Evolutionary conservation across 2,329 filamentous ascomycete genomes (phyloP).

Genomic region (Xylaria sp.): DNA sequence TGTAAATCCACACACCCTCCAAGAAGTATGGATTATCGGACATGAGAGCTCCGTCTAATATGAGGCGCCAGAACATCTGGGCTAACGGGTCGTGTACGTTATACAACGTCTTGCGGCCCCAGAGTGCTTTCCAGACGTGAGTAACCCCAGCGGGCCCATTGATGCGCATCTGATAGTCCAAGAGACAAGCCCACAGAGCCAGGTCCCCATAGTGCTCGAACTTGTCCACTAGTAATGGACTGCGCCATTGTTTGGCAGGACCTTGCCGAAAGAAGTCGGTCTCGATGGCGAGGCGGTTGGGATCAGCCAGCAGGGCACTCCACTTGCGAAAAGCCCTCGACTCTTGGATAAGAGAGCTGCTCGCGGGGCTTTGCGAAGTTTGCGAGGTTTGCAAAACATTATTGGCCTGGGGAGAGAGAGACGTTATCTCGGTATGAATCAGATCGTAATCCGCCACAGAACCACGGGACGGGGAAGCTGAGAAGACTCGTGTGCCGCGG

Average conservation of each 20-base stretch:
- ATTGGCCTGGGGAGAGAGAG: not conserved
- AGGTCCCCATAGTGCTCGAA: constrained; percentile 38
- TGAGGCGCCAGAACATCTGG: constrained; percentile 39
- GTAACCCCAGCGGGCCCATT: constrained; percentile 38
- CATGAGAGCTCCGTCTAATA: constrained; percentile 43
- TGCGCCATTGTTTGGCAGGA: constrained; percentile 32
- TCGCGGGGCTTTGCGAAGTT: constrained; percentile 18
- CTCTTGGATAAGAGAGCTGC: constrained; percentile 30
- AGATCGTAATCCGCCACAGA: constrained; percentile 25
- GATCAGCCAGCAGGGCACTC: constrained; percentile 34
- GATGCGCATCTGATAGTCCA: constrained; percentile 41
- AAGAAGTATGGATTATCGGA: constrained; percentile 42
- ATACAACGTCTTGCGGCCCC: constrained; percentile 42
- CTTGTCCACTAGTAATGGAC: constrained; percentile 37
- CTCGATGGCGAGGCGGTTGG: constrained; percentile 38
- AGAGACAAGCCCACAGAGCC: constrained; percentile 39
- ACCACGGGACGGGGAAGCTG: constrained; percentile 17
- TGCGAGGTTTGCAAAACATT: constrained; percentile 4
- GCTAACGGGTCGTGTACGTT: constrained; percentile 35
- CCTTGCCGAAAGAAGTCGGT: constrained; percentile 41
- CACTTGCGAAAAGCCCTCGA: constrained; percentile 36
- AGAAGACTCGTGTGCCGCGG: constrained; percentile 23
- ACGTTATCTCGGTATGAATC: constrained; percentile 27
- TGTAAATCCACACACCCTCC: constrained; percentile 46
- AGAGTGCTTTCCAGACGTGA: constrained; percentile 41